Percentiles rank a stretch among this genome's conserved stretches.
These are phyloP conservation scores for Chlamydomonas schloesseri DNA, from an alignment of 139 green algal species.

Conservation along the genomic window DNA sequence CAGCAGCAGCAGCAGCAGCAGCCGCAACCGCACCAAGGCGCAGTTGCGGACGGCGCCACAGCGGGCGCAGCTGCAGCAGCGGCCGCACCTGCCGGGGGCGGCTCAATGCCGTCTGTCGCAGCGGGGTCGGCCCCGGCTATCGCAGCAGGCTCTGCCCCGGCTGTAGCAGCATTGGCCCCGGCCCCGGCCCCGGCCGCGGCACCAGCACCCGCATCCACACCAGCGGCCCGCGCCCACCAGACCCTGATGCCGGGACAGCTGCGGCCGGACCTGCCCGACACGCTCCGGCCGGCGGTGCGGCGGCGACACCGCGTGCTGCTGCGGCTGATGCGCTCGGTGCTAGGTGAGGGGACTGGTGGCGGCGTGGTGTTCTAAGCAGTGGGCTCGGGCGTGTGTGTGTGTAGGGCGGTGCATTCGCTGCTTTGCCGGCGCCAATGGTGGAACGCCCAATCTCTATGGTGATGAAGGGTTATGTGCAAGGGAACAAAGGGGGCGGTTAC, in stretches of 20 bases:
- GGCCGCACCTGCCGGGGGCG: not conserved
- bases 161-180: too few relatives aligned
- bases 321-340: slow-evolving; percentile 11
- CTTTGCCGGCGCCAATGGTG: too few relatives aligned
- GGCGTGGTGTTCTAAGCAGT: too few relatives aligned
- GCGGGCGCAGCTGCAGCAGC: not conserved
- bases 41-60: not conserved
- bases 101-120: not conserved
- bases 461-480: too few relatives aligned
- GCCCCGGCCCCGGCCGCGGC: too few relatives aligned
- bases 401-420: too few relatives aligned
- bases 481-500: too few relatives aligned
- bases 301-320: slow-evolving; percentile 9
- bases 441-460: too few relatives aligned
- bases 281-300: not conserved
- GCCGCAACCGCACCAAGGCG: not conserved
- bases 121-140: not conserved
- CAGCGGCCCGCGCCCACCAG: too few relatives aligned
- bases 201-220: too few relatives aligned
- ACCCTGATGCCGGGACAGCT: not conserved
- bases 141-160: not conserved
- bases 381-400: too few relatives aligned
- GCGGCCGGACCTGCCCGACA: slow-evolving; percentile 6
- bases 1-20: slow-evolving; percentile 25
- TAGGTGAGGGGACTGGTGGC: not conserved